Evolutionary conservation across 139 green algal species (phyloP).

Genomic region (Picochlorum costavermella): DNA sequence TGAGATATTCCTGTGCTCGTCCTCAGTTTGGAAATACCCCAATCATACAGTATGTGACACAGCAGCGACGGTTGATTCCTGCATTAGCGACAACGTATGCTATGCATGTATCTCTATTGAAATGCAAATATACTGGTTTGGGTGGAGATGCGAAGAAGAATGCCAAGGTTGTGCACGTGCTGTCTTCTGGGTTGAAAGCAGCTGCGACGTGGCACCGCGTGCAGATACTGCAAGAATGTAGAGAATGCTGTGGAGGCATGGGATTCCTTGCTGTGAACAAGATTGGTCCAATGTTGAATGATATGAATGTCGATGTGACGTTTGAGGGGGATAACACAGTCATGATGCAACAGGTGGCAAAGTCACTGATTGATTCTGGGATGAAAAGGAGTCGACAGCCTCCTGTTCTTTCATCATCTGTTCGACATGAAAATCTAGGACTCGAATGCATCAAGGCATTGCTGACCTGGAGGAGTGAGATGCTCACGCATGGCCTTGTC

Average conservation of each 20-base stretch:
- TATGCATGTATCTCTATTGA: slow-evolving; percentile 58
- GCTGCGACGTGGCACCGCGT: slow-evolving; percentile 72
- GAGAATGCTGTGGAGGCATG: slow-evolving; percentile 75
- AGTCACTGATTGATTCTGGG: slow-evolving; percentile 30
- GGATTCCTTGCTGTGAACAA: slow-evolving; percentile 74
- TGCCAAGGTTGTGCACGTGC: slow-evolving; percentile 72
- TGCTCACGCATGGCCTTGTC: slow-evolving; percentile 32
- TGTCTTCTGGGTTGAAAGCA: slow-evolving; percentile 74
- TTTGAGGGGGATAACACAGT: slow-evolving; percentile 94
- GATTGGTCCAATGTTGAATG: slow-evolving; percentile 73
- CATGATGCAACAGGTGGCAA: slow-evolving; percentile 67
- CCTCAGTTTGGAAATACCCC: slow-evolving; percentile 65
- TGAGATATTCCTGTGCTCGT: slow-evolving; percentile 60
- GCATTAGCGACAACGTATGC: slow-evolving; percentile 71
- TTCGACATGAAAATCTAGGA: slow-evolving; percentile 1
- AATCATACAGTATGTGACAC: slow-evolving; percentile 79
- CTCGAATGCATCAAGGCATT: slow-evolving; percentile 21
- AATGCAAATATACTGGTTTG: slow-evolving; percentile 49
- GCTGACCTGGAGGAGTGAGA: slow-evolving; percentile 30
- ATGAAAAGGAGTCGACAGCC: slow-evolving; percentile 7
- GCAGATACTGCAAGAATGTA: slow-evolving; percentile 61
- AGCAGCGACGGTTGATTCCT: slow-evolving; percentile 74
- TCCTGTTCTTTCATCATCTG: neutral
- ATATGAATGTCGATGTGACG: slow-evolving; percentile 83
- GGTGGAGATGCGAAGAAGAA: slow-evolving; percentile 13